Evolutionary conservation across 345 rosid species (phyloP).

Genomic region (Corymbia maculata): DNA sequence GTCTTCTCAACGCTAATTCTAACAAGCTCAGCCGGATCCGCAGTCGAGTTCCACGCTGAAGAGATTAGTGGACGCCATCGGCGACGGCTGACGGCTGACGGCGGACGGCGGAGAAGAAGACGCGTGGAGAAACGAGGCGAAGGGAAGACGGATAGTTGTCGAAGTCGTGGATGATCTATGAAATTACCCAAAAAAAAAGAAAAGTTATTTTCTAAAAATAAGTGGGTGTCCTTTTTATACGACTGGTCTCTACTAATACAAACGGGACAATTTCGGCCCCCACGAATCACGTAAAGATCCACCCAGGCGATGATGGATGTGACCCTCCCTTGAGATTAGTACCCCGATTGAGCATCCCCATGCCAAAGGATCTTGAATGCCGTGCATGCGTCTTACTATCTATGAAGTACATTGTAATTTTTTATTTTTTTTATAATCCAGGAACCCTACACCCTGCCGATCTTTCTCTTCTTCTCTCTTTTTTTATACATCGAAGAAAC

Average conservation of each 20-base stretch:
- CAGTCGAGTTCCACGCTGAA: not conserved
- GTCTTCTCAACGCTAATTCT: not conserved
- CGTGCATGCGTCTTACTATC: fast-evolving
- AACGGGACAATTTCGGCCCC: fast-evolving
- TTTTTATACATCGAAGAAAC: no score
- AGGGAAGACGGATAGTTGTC: not conserved
- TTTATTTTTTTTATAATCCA: no score
- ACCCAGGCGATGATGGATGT: not conserved
- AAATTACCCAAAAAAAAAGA: not conserved
- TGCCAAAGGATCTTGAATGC: not conserved
- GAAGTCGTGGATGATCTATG: not conserved
- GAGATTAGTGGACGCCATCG: not conserved
- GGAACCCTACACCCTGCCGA: no score
- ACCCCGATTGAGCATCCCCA: not conserved
- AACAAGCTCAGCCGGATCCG: not conserved
- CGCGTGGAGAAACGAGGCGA: not conserved
- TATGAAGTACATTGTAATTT: not conserved
- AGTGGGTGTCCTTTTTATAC: not conserved
- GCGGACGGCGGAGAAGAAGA: not conserved
- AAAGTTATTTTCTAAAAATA: not conserved
- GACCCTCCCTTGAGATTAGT: not conserved
- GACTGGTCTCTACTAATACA: not conserved
- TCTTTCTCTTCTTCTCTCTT: no score
- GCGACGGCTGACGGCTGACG: no score
- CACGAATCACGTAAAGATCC: not conserved